Base-by-base conservation (phyloP, 208 protist species). In the Sergeia podlipaevii region DNA sequence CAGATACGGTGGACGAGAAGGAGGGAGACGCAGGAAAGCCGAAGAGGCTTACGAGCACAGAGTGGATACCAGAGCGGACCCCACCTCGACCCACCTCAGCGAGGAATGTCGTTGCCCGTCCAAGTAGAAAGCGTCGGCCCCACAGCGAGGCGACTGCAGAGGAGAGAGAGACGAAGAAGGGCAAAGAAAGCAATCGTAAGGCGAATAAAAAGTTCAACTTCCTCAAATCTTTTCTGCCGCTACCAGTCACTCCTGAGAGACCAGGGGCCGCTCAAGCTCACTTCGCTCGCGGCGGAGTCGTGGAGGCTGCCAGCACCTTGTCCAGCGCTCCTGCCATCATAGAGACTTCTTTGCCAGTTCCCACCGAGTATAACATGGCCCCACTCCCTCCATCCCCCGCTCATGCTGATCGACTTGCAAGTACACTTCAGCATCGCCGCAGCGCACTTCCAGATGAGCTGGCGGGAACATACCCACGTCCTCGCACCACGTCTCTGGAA, bases 1-100 rank as follows among this genome's bases (percentile, higher is more conserved):
- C n/a, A 42, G 78, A 59, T n/a, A n/a, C n/a, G n/a, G n/a, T n/a
- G 21, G n/a, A 43, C 1, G 48, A 54, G 10, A 11, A 42, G 17
- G 33, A 28, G 20, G 6, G 4, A 18, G 34, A 36, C 8, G 48
- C 7, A 23, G 21, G 10, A 20, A 30, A 4, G 17, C 4, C n/a
- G 26, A 17, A 5, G 48, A 43, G 10, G 33, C 48, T 4, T 54
- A 36, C 48, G 43, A 30, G 33, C 48, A 30, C 7, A n/a, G 39
- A 7, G 43, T 43, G 48, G 48, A 30, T 6, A 36, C 33, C 13
- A 54, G 48, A 20, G 18, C 48, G 32, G 48, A 30, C 3, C 33
- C 43, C 1, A 43, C 43, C 33, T 32, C 20, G 5, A 28, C 20
- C 29, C 15, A 5, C 21, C 7, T 11, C 4, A 17, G 20, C 17